Percentiles rank a stretch among this genome's conserved stretches.
These are phyloP conservation scores for Candida dajiaensis DNA, from an alignment of 805 yeast genomes.

Conservation along the genomic window DNA sequence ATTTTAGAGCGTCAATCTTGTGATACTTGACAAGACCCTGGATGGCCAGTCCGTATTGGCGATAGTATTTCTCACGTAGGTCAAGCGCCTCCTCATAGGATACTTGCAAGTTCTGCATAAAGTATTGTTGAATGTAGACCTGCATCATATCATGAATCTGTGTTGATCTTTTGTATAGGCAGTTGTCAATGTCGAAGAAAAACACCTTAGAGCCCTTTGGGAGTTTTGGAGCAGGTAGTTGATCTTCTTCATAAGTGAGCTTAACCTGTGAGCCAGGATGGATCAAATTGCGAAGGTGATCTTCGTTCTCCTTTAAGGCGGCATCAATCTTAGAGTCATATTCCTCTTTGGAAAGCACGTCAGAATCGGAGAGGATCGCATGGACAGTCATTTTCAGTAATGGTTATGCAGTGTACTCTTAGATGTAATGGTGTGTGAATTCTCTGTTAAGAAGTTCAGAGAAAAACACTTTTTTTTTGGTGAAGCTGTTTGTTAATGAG, in stretches of 20 bases:
- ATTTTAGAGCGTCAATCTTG: conserved; percentile 80
- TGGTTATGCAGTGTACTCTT: background rate
- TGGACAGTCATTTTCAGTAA: background rate
- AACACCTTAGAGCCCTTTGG: conserved; percentile 38
- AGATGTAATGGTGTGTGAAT: background rate
- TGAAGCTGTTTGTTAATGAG: background rate
- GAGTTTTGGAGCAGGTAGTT: conserved; percentile 17
- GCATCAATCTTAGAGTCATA: conserved; percentile 6
- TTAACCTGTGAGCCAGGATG: conserved; percentile 30
- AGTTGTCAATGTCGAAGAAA: conserved; percentile 92
- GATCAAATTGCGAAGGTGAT: conserved; percentile 26
- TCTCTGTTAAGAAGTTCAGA: background rate
- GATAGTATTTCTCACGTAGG: conserved; percentile 71
- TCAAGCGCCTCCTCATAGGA: conserved; percentile 67
- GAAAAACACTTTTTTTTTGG: background rate
- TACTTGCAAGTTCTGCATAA: conserved; percentile 56
- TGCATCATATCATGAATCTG: conserved; percentile 86
- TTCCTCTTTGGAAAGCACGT: conserved; percentile 1
- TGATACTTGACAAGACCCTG: conserved; percentile 71
- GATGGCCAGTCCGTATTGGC: conserved; percentile 85
- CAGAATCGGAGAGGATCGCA: background rate
- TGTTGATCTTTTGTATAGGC: conserved; percentile 71
- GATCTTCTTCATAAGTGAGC: conserved; percentile 23
- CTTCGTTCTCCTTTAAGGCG: conserved; percentile 23
- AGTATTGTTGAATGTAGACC: conserved; percentile 73